Base-by-base conservation (phyloP, 768 basidiomycete genomes). In the Crassisporium funariophilum region DNA sequence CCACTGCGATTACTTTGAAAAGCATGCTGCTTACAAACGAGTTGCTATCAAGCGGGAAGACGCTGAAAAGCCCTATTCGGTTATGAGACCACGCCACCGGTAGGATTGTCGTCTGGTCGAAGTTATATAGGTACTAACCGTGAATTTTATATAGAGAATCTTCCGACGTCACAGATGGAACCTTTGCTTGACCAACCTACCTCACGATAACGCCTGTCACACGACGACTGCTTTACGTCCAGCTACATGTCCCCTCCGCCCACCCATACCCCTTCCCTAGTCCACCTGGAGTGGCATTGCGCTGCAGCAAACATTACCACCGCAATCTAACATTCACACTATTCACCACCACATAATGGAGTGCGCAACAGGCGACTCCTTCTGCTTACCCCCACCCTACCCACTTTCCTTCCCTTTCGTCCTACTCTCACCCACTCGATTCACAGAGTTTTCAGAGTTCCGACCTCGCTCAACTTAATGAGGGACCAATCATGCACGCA, bases 31-130 rank as follows among this genome's bases (percentile, higher is more conserved):
- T 4, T 62, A 44, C 39, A 73, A 68, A 42, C 55, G 70, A 35
- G 72, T 78, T 37, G 59, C 65, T 11, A 70, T 79, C 33, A 53
- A 60, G 15, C 67, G 73, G 43, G 61, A 68, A 29, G 59, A 53
- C 11, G 59, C 58, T 4, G 53, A 65, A 20, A 62, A 63, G 1
- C 51, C 61, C 43, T 76, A 77, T 49, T 56, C 56, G 23, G 58
- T 71, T 15, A 39, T 51, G 46, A 59, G 57, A 27, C 67, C 66
- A 12, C 57, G 46, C 13, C 42, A 58, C n/a, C 58, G 59, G 72
- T 73, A 49, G 15, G 62, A 35, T 21, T 45, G 21, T 44, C 22
- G 35, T 16, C 23, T n/a, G 29, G 10, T 9, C 7, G 10, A 33
- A 17, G 33, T 38, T 13, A 10, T 31, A 33, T 4, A 17, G 16